These are phyloP conservation scores for Gossypium stocksii DNA, from an alignment of 345 rosid species.

Conservation along the genomic window DNA sequence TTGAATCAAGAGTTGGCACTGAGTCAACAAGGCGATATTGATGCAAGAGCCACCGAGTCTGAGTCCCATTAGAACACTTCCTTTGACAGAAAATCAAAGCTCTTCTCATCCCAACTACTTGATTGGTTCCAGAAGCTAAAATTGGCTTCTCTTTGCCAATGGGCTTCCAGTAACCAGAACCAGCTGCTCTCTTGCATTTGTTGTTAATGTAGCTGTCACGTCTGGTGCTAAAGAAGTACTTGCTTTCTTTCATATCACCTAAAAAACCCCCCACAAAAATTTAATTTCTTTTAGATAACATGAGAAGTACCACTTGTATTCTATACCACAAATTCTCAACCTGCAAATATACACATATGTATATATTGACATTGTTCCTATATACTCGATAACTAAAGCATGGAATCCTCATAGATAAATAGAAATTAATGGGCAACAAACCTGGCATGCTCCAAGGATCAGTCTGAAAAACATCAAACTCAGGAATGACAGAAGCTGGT, in stretches of 20 bases:
- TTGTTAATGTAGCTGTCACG: slow-evolving; percentile 18
- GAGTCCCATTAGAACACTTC: slow-evolving; percentile 25
- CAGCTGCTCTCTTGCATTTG: slow-evolving; percentile 34
- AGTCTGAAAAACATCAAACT: slow-evolving; percentile 56
- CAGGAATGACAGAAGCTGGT: slow-evolving; percentile 81
- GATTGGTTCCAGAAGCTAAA: slow-evolving; percentile 32
- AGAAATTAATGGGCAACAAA: slow-evolving; percentile 13
- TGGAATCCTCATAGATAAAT: not conserved
- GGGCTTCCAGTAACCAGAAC: slow-evolving; percentile 68
- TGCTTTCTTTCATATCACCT: slow-evolving; percentile 71
- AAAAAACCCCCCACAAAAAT: not conserved
- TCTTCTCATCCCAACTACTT: slow-evolving; percentile 46
- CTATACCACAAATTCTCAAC: no score
- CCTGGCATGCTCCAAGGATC: slow-evolving; percentile 76
- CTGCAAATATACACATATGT: no score
- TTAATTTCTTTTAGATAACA: no score
- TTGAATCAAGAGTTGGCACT: slow-evolving; percentile 11
- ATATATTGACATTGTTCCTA: no score
- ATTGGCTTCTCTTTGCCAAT: slow-evolving; percentile 52
- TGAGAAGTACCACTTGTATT: no score
- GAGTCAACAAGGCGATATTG: slow-evolving; percentile 44
- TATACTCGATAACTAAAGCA: no score
- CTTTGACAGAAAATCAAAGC: slow-evolving; percentile 46
- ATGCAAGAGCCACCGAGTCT: slow-evolving; percentile 59
- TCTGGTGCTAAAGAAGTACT: slow-evolving; percentile 61